These are phyloP conservation scores for Colletotrichum tanaceti DNA, from an alignment of 2,329 filamentous ascomycete genomes.

Conservation along the genomic window DNA sequence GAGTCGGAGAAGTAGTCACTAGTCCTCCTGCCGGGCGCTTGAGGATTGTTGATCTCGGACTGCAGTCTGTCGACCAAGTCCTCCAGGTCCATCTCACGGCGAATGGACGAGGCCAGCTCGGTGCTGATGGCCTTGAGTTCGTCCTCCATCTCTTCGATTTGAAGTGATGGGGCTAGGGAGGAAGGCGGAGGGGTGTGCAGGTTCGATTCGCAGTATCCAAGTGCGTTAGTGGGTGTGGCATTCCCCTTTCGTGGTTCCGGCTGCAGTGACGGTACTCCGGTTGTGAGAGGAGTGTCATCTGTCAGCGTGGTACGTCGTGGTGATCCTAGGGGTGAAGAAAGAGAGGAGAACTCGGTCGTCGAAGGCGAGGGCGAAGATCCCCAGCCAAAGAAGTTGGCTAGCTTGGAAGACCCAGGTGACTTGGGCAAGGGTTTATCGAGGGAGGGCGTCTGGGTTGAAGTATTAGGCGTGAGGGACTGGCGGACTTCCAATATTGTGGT, in stretches of 20 bases:
- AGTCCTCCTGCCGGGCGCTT: conserved; percentile 75
- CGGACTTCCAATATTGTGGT: conserved; percentile 41
- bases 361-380: conserved; percentile 59
- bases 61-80: conserved; percentile 92
- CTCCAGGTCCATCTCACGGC: conserved; percentile 95
- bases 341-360: conserved; percentile 63
- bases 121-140: conserved; percentile 93
- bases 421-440: conserved; percentile 67
- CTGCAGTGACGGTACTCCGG: conserved; percentile 36
- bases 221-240: conserved; percentile 55
- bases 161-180: conserved; percentile 55
- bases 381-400: conserved; percentile 68
- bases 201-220: conserved; percentile 64
- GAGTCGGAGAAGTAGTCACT: conserved; percentile 99
- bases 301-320: conserved; percentile 53
- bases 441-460: conserved; percentile 49
- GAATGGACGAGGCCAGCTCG: conserved; percentile 92
- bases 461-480: conserved; percentile 25
- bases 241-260: conserved; percentile 53
- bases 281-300: conserved; percentile 53
- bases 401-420: conserved; percentile 62
- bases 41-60: conserved; percentile 73
- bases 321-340: conserved; percentile 62
- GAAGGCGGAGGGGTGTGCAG: conserved; percentile 60
- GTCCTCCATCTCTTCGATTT: conserved; percentile 91